These are phyloP conservation scores for Mortierella sp. DNA, from an alignment of 371 early-diverging fungal genomes.

Conservation along the genomic window DNA sequence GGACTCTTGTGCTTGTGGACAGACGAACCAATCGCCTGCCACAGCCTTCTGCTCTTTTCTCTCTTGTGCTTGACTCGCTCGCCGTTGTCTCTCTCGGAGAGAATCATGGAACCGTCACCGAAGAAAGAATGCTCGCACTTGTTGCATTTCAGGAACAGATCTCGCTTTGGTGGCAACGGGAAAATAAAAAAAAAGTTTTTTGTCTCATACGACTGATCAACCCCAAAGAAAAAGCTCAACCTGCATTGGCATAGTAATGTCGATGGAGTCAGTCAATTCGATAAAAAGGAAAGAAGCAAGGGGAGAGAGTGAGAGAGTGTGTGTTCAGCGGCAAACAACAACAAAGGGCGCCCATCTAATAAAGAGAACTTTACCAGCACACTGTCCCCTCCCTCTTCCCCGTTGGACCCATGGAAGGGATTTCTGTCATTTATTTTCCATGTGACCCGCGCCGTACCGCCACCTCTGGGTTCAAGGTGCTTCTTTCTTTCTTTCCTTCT, in stretches of 20 bases:
- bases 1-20: background rate
- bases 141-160: background rate
- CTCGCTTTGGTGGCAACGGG: background rate
- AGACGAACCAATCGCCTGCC: background rate
- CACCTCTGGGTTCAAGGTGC: background rate
- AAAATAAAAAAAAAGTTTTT: constrained; percentile 1
- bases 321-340: background rate
- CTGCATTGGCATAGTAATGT: background rate
- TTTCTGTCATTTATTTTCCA: background rate
- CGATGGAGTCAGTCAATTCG: background rate
- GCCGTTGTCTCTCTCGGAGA: no score
- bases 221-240: background rate
- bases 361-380: constrained; percentile 2
- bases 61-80: no score
- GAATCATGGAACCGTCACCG: background rate
- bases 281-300: background rate
- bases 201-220: background rate
- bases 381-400: background rate
- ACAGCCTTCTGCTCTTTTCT: background rate
- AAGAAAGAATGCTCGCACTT: background rate
- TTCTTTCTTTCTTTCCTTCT: background rate
- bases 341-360: constrained; percentile 11
- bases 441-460: background rate
- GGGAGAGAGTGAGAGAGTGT: background rate
- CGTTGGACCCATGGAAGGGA: background rate